phyloP scores from a whole-genome alignment of 768 basidiomycete species.

The Russula dissimulans region DNA sequence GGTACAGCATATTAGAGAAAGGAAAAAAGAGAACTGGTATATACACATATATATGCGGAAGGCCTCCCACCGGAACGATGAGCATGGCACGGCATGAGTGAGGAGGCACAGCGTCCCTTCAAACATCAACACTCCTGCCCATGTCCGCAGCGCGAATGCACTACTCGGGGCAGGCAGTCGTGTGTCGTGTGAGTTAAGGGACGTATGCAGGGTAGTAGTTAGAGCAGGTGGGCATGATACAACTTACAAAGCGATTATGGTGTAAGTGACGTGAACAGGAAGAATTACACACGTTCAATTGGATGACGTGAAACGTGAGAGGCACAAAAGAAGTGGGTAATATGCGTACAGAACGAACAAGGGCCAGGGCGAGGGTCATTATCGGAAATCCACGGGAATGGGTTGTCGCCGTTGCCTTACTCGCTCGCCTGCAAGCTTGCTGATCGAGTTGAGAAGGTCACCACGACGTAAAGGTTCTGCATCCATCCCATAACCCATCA shows the following conservation, averaged over 20 bases:
- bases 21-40: background rate
- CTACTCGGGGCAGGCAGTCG: background rate
- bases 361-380: background rate
- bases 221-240: background rate
- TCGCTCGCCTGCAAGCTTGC: constrained; percentile 66
- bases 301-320: background rate
- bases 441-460: constrained; percentile 74
- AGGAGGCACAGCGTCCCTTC: no score
- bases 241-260: background rate
- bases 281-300: background rate
- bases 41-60: background rate
- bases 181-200: background rate
- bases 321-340: background rate
- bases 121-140: background rate
- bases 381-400: constrained; percentile 3
- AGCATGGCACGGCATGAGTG: background rate
- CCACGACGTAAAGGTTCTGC: constrained; percentile 71
- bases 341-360: background rate
- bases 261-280: background rate
- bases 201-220: background rate
- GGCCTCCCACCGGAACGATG: background rate
- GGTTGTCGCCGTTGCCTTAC: constrained; percentile 18
- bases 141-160: background rate
- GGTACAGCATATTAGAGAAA: background rate
- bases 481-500: background rate